Evolutionary conservation across 345 rosid genomes (phyloP), one percentile per base, ranked within the genome.

Genomic region (Pugionium cornutum): DNA sequence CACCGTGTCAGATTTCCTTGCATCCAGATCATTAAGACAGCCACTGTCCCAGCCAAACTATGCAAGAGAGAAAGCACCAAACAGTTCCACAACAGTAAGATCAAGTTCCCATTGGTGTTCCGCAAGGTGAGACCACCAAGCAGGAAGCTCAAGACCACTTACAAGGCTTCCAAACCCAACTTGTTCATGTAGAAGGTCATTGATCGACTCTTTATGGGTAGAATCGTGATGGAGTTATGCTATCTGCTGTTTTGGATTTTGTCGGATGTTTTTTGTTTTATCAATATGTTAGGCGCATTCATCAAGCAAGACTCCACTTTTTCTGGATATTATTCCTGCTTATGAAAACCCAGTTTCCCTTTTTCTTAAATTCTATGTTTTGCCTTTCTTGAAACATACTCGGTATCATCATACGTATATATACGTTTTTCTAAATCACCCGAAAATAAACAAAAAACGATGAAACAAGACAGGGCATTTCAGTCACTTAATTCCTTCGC

Each of bases 81-180:
- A 57, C 88, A 82, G 68, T 86, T 86, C 43, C 88, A 82, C 48
- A 80, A 86, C 71, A 82, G 85, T 31, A 82, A 86, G 68, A 83
- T 86, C 71, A 86, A 83, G 73, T 86, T 86, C 72, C 91, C 88
- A 0, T 69, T 82, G 81, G 79, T 86, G 67, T 67, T 77, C 78
- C 79, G 78, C 72, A 82, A 80, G 83, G 81, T 86, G 5, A 83
- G 91, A 58, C 89, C 86, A 7, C 91, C 85, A 3, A 69, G 71
- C 44, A 82, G 89, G 83, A 86, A 86, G 82, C 78, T 86, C 8
- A 84, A 81, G 84, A 80, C 91, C 1, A 82, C 88, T 28, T 86
- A 79, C 4, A 18, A 18, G 18, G 18, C 18, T 18, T 69, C 85
- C 58, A 82, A 81, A 67, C 92, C 92, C 51, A 87, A 87, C 85